phyloP scores from a whole-genome alignment of 1,284 basidiomycete genomes.

The Pseudozyma sp. region DNA sequence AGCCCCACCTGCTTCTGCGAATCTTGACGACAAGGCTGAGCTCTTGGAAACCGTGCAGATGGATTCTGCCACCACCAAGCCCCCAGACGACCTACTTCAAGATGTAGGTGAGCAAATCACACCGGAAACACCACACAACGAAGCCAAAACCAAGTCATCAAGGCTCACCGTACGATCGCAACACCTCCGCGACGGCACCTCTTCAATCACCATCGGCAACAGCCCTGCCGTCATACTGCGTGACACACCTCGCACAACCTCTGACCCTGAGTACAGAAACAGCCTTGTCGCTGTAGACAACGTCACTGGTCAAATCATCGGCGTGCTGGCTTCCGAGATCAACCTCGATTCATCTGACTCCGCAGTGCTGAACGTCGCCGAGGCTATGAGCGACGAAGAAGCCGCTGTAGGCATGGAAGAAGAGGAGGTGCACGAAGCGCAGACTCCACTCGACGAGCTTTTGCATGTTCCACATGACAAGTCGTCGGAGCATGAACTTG shows the following conservation, averaged over 20 bases:
- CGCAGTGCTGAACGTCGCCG: background rate
- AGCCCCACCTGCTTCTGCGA: background rate
- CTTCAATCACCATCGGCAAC: conserved; percentile 16
- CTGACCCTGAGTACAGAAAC: conserved; percentile 40
- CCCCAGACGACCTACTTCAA: background rate
- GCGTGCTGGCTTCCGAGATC: conserved; percentile 51
- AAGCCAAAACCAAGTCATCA: background rate
- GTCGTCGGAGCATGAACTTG: background rate
- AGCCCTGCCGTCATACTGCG: conserved; percentile 13
- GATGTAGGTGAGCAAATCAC: too few relatives aligned
- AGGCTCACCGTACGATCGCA: conserved; percentile 11
- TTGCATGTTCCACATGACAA: conserved; percentile 2
- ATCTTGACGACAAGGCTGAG: too few relatives aligned
- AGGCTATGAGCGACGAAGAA: conserved; percentile 8
- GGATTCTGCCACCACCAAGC: background rate
- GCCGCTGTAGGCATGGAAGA: conserved; percentile 7
- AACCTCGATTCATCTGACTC: conserved; percentile 15
- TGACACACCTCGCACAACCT: background rate
- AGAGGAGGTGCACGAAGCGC: conserved; percentile 9
- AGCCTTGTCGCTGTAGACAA: conserved; percentile 59
- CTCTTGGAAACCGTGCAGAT: too few relatives aligned
- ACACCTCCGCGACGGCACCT: conserved; percentile 20
- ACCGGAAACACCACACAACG: background rate
- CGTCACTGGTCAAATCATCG: conserved; percentile 52
- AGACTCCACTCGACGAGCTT: conserved; percentile 31